phyloP scores from a whole-genome alignment of 2,329 filamentous ascomycete species.

The Ophiostoma sp. region DNA sequence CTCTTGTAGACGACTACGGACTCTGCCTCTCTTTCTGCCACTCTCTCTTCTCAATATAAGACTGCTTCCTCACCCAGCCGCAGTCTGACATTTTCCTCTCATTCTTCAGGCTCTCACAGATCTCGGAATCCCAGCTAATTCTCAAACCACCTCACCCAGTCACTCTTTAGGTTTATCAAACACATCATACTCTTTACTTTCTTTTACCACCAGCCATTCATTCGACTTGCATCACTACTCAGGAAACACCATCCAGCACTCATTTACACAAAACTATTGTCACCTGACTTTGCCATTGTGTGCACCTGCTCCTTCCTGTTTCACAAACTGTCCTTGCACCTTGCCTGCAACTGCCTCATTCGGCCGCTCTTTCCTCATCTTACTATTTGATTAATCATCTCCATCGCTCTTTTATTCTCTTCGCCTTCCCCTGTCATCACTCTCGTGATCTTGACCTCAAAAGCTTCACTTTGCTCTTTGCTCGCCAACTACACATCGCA shows the following conservation, averaged over 20 bases:
- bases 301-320: slow-evolving; percentile 17
- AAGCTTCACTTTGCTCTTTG: slow-evolving; percentile 14
- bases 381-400: not conserved
- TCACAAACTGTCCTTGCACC: not conserved
- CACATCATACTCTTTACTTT: not conserved
- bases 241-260: not conserved
- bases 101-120: slow-evolving; percentile 7
- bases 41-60: slow-evolving; percentile 17
- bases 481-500: not conserved
- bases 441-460: slow-evolving; percentile 2
- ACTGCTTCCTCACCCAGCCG: slow-evolving; percentile 16
- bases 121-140: slow-evolving; percentile 17
- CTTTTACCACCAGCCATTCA: slow-evolving; percentile 9
- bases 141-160: slow-evolving; percentile 18
- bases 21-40: not conserved
- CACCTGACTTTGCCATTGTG: slow-evolving; percentile 17
- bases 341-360: slow-evolving; percentile 1
- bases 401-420: not conserved
- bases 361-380: not conserved
- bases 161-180: slow-evolving; percentile 19
- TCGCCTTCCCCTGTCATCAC: not conserved
- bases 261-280: slow-evolving; percentile 14
- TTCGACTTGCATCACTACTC: not conserved
- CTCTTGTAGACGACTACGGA: not conserved
- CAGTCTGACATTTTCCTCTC: slow-evolving; percentile 1